These are phyloP conservation scores for Solanum gandarillasii DNA, from an alignment of 257 asterid genomes.

Conservation along the genomic window DNA sequence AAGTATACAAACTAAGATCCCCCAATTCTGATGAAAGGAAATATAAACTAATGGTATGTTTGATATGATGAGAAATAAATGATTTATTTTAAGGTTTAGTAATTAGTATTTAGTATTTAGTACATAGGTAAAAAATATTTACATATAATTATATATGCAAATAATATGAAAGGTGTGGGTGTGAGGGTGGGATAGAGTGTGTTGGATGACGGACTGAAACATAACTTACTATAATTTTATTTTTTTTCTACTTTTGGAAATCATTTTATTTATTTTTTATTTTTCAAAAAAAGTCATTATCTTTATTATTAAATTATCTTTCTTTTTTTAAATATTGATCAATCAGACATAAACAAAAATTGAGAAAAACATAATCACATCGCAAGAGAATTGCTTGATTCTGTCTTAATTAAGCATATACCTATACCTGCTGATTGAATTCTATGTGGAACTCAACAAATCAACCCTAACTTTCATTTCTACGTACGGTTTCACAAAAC, in stretches of 20 bases:
- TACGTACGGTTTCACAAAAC: slow-evolving; percentile 14
- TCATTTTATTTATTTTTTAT: background rate
- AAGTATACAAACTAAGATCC: background rate
- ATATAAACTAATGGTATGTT: background rate
- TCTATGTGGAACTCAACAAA: background rate
- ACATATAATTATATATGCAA: background rate
- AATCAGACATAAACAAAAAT: too few species aligned
- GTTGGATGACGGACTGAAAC: background rate
- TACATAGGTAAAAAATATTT: background rate
- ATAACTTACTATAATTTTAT: accelerated
- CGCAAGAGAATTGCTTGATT: background rate
- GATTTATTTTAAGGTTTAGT: background rate
- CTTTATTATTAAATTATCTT: background rate
- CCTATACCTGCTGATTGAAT: background rate
- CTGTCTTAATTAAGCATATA: background rate
- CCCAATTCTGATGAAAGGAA: background rate
- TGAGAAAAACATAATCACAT: background rate
- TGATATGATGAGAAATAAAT: background rate
- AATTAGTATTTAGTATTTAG: background rate
- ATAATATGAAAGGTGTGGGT: background rate
- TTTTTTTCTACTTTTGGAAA: background rate
- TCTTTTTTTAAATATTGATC: background rate
- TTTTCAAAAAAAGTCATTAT: background rate
- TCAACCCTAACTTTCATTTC: background rate
- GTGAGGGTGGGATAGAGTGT: background rate